These are phyloP conservation scores for Trypanosoma boissoni DNA, from an alignment of 208 protist genomes.

Conservation along the genomic window DNA sequence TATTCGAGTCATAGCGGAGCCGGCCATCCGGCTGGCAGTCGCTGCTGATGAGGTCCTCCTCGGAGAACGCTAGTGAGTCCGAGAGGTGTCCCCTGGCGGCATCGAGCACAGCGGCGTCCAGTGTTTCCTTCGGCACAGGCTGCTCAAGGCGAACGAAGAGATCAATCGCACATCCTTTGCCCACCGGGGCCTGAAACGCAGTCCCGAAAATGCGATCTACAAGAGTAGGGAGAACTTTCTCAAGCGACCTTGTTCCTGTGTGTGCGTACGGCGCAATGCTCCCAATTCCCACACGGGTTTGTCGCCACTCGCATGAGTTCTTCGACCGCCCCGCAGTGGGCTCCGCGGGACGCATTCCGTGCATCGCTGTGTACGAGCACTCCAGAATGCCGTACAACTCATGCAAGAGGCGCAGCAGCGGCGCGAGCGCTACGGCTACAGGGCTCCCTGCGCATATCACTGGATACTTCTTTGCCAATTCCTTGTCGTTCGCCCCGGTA, in stretches of 20 bases:
- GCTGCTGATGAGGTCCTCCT: slow-evolving; percentile 33
- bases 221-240: slow-evolving; percentile 84
- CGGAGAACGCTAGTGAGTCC: slow-evolving; percentile 62
- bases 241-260: slow-evolving; percentile 97
- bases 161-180: slow-evolving; percentile 97
- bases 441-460: slow-evolving; percentile 96
- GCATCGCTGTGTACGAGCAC: slow-evolving; percentile 98
- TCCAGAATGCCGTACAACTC: slow-evolving; percentile 94
- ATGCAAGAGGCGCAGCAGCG: slow-evolving; percentile 93
- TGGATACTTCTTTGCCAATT: slow-evolving; percentile 60
- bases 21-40: slow-evolving; percentile 36
- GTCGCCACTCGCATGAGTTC: slow-evolving; percentile 94
- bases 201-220: slow-evolving; percentile 80
- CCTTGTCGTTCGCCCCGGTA: slow-evolving; percentile 93
- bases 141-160: slow-evolving; percentile 90
- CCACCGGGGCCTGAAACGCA: slow-evolving; percentile 97
- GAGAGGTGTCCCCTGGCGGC: slow-evolving; percentile 46
- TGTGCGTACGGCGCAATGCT: slow-evolving; percentile 98
- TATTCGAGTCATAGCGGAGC: slow-evolving; percentile 34
- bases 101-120: slow-evolving; percentile 87
- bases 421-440: slow-evolving; percentile 98
- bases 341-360: slow-evolving; percentile 96
- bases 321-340: slow-evolving; percentile 93
- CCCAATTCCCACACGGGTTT: slow-evolving; percentile 76
- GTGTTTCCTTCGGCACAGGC: slow-evolving; percentile 87